Base-by-base conservation (phyloP, 495 filamentous ascomycete species). In the Penicillium egyptiacum region DNA sequence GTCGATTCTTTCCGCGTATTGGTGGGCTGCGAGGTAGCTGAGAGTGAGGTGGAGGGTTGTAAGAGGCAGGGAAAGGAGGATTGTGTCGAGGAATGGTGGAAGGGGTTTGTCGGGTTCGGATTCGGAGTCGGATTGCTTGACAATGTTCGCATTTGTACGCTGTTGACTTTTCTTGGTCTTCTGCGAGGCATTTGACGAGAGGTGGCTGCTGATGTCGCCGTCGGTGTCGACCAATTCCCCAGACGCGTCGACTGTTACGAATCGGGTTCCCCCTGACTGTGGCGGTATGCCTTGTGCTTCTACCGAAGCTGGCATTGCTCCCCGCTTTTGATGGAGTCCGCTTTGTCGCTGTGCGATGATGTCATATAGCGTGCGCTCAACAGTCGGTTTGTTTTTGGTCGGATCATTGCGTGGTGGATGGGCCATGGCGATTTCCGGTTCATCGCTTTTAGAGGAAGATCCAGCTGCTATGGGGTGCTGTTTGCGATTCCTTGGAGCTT, bases 11-110 rank as follows among this genome's bases (percentile, higher is more conserved):
- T 88, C 79, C 10, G 86, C 83, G 66, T 96, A 98, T 76, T 98
- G 95, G 69, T 92, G 85, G 48, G 92, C 88, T 7, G 95, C 89
- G n/a, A 97, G 78, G 49, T 93, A 89, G 61, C 94, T 90, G 25
- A 98, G 80, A 2, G 90, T 92, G 62, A 95, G 85, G 70, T 96
- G 89, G 25, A 96, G 78, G 75, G 90, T 90, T 17, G 84, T 80
- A 61, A 97, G 75, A 41, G 87, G 88, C 5, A 86, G 60, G 10
- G 86, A 82, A 26, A 85, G 76, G 26, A 83, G 67, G 3, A 77
- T 22, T 41, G 78, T 78, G 62, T 82, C 79, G 56, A 81, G 61
- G 49, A 79, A 64, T 5, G 77, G 77, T 4, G 73, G 71, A 9
- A 72, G 58, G 7, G 65, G 62, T 16, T 67, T 58, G 19, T 72